Percentiles rank a stretch among this genome's conserved stretches.
Evolutionary conservation across 495 filamentous ascomycete genomes (phyloP).

Genomic region (Lophium mytilinum): DNA sequence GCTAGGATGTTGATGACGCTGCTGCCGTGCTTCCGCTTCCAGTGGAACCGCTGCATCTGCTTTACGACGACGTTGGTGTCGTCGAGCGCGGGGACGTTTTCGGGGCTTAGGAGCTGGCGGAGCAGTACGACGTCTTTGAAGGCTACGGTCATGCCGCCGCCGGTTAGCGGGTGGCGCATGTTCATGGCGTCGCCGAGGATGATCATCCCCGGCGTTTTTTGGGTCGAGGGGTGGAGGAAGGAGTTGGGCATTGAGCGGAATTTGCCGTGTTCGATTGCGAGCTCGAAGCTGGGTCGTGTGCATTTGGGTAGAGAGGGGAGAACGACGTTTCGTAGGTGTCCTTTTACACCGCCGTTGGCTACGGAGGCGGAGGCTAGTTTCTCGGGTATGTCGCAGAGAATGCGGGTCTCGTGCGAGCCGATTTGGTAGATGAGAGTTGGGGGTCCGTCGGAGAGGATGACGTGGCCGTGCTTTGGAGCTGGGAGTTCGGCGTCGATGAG

Average conservation of each 20-base stretch:
- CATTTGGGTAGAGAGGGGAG: slow-evolving; percentile 66
- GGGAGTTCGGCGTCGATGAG: slow-evolving; percentile 80
- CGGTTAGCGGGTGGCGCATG: slow-evolving; percentile 92
- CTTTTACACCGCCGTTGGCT: slow-evolving; percentile 70
- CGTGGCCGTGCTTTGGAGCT: slow-evolving; percentile 67
- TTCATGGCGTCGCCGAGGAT: slow-evolving; percentile 89
- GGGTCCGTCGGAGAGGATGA: slow-evolving; percentile 68
- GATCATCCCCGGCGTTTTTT: slow-evolving; percentile 64
- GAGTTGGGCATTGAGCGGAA: slow-evolving; percentile 86
- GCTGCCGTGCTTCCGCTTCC: slow-evolving; percentile 70
- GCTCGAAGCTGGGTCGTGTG: slow-evolving; percentile 64
- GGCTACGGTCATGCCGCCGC: slow-evolving; percentile 93
- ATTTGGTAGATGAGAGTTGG: slow-evolving; percentile 96
- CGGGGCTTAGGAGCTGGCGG: slow-evolving; percentile 59
- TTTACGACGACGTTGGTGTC: slow-evolving; percentile 54
- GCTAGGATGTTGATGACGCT: slow-evolving; percentile 94
- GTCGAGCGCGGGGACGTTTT: slow-evolving; percentile 56
- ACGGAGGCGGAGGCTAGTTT: slow-evolving; percentile 61
- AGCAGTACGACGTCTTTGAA: slow-evolving; percentile 79
- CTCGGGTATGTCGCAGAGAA: slow-evolving; percentile 83
- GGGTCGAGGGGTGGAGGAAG: slow-evolving; percentile 71
- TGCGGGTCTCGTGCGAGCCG: slow-evolving; percentile 86
- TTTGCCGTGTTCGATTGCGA: slow-evolving; percentile 65
- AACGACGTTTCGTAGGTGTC: slow-evolving; percentile 67
- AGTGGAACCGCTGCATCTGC: slow-evolving; percentile 76